Evolutionary conservation across 192 early-diverging fungal genomes (phyloP).

Genomic region (Linnemannia zychae): DNA sequence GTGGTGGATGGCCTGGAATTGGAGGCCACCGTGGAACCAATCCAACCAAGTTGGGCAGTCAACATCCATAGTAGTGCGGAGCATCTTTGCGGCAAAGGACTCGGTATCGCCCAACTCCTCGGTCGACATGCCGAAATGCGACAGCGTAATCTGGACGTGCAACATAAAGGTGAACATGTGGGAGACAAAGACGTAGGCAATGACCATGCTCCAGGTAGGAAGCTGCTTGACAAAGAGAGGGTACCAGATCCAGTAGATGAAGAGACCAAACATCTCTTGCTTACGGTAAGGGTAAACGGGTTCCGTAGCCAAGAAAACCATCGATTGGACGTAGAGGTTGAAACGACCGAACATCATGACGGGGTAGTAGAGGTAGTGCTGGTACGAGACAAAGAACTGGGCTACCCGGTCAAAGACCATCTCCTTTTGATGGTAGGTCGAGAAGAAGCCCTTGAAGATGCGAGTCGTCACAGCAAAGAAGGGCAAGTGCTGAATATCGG

Average conservation of each 20-base stretch:
- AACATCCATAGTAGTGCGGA: constrained; percentile 97
- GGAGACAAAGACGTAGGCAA: constrained; percentile 81
- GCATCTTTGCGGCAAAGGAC: constrained; percentile 87
- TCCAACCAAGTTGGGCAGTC: constrained; percentile 94
- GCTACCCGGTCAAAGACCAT: constrained; percentile 86
- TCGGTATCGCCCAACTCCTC: constrained; percentile 79
- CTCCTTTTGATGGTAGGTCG: constrained; percentile 88
- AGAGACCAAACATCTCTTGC: constrained; percentile 82
- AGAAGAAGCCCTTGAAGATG: constrained; percentile 87
- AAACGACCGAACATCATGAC: constrained; percentile 92
- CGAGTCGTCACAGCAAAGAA: constrained; percentile 91
- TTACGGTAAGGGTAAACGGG: constrained; percentile 78
- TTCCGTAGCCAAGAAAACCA: constrained; percentile 74
- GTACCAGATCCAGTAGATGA: constrained; percentile 87
- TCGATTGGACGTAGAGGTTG: constrained; percentile 88
- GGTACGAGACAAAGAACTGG: constrained; percentile 81
- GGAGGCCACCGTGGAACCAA: constrained; percentile 98
- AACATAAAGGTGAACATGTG: constrained; percentile 88
- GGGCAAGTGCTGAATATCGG: constrained; percentile 98
- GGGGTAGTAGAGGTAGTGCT: constrained; percentile 91
- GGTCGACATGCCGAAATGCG: constrained; percentile 96
- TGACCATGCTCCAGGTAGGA: constrained; percentile 72
- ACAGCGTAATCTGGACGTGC: constrained; percentile 96
- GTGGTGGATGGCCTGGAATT: constrained; percentile 98
- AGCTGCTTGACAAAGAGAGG: constrained; percentile 74